Percentiles rank a stretch among this genome's conserved stretches.
Evolutionary conservation across 441 rosid species (phyloP).

Genomic region (Iberis amara): DNA sequence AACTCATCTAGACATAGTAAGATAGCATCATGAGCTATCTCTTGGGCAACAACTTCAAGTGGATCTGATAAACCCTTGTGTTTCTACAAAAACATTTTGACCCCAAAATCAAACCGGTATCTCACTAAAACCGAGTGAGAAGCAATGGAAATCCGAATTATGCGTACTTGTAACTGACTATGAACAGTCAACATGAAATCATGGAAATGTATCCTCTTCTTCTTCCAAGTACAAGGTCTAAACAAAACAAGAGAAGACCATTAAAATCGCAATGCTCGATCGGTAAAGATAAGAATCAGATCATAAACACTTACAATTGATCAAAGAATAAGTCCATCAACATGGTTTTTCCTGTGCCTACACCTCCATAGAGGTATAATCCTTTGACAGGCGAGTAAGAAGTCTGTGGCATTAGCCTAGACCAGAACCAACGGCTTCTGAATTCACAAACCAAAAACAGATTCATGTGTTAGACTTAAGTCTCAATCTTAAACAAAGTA

Average conservation of each 20-base stretch:
- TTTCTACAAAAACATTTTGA: conserved; percentile 40
- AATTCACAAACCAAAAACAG: conserved; percentile 9
- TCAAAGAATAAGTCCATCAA: conserved; percentile 90
- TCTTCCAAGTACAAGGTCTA: conserved; percentile 93
- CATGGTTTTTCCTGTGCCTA: conserved; percentile 99
- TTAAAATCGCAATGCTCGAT: background rate
- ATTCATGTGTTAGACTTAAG: background rate
- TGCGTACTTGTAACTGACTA: conserved; percentile 80
- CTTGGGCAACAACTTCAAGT: conserved; percentile 95
- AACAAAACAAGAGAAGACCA: conserved; percentile 15
- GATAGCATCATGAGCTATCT: conserved; percentile 87
- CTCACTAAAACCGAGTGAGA: background rate
- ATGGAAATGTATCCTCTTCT: conserved; percentile 93
- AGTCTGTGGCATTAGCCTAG: conserved; percentile 71
- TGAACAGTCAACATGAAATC: conserved; percentile 96
- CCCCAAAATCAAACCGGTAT: conserved; percentile 2
- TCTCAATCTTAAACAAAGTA: conserved; percentile 19
- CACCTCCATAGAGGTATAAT: conserved; percentile 89
- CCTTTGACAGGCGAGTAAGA: conserved; percentile 79
- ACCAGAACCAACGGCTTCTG: conserved; percentile 97
- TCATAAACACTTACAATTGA: conserved; percentile 57
- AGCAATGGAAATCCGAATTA: no score
- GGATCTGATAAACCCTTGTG: conserved; percentile 95
- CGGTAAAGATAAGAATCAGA: background rate
- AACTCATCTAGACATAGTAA: conserved; percentile 89